Evolutionary conservation across 148 eudicot species (phyloP), one percentile per base, ranked within the genome.

Genomic region (Amaranthus cruentus): DNA sequence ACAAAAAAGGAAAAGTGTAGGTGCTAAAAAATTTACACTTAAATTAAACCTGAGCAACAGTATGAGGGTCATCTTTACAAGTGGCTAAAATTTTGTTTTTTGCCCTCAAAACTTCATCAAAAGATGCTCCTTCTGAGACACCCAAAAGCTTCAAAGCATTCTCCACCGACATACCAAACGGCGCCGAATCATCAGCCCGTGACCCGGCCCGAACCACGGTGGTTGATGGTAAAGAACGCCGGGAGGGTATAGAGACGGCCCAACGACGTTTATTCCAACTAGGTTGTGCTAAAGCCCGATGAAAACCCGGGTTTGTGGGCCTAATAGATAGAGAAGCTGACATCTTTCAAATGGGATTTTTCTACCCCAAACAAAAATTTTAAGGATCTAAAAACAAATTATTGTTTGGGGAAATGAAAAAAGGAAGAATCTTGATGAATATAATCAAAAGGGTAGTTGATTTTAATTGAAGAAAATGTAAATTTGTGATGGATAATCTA

Each of bases 91-190:
- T 82, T 6, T 94, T 81, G 47, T 89, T 93, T 79, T 91, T 93
- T 6, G 97, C 98, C 44, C 97, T 82, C 21, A 93, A 83, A 71
- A 93, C 86, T 14, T 91, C 98, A 66, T 93, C 98, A 63, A 93
- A 93, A 1, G 92, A 86, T 42, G 97, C 98, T 3, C 88, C 90
- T 69, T 93, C 88, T 0, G 92, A 82, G 7, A 93, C 91, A 43
- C 98, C 98, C 60, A 93, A 62, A 42, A 93, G 78, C 84, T 91
- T 93, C 79, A 93, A 47, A 7, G 98, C 98, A 75, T 74, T 91
- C 87, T 91, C 98, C 58, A 87, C 83, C 43, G 97, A 87, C 97
- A 93, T 93, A 76, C 84, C 92, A 73, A 76, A 88, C 63, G 93
- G 88, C 56, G 89, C 85, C 57, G 96, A 88, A 69, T 92, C 97